phyloP scores from a whole-genome alignment of 805 yeast species.

The Saturnispora quitensis region DNA sequence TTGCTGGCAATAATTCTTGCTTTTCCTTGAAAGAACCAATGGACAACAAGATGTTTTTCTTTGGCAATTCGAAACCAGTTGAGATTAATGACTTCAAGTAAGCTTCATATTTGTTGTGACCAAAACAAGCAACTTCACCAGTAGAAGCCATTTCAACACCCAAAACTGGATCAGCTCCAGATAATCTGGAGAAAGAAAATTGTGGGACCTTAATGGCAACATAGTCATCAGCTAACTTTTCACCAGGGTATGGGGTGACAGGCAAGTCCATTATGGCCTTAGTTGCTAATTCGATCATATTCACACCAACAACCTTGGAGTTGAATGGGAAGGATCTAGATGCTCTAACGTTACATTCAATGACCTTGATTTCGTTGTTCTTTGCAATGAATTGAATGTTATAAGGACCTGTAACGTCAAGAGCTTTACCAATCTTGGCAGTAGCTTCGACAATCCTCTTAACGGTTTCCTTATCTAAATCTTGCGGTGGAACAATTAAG shows the following conservation, averaged over 20 bases:
- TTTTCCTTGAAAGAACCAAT: slow-evolving; percentile 97
- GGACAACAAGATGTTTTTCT: slow-evolving; percentile 87
- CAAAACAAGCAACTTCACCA: slow-evolving; percentile 97
- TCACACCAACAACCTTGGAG: slow-evolving; percentile 93
- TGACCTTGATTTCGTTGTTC: slow-evolving; percentile 68
- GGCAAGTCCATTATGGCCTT: slow-evolving; percentile 89
- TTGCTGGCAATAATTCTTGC: slow-evolving; percentile 83
- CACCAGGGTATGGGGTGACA: slow-evolving; percentile 81
- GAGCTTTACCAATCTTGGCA: slow-evolving; percentile 87
- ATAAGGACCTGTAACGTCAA: slow-evolving; percentile 96
- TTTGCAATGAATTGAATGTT: slow-evolving; percentile 93
- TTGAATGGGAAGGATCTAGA: slow-evolving; percentile 99
- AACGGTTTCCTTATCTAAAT: slow-evolving; percentile 56
- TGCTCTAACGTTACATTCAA: slow-evolving; percentile 98
- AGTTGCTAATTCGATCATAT: slow-evolving; percentile 94
- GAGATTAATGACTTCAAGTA: slow-evolving; percentile 90
- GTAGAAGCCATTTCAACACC: slow-evolving; percentile 99
- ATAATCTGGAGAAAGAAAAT: slow-evolving; percentile 90
- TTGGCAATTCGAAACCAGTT: slow-evolving; percentile 91
- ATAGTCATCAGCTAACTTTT: slow-evolving; percentile 83
- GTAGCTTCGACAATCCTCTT: slow-evolving; percentile 77
- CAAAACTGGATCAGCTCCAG: slow-evolving; percentile 96
- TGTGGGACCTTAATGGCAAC: slow-evolving; percentile 97
- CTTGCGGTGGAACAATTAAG: slow-evolving; percentile 85
- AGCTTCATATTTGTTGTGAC: slow-evolving; percentile 94